Evolutionary conservation across 192 early-diverging fungal species (phyloP), one percentile per base, ranked within the genome.

Genomic region (Backusella australiensis): DNA sequence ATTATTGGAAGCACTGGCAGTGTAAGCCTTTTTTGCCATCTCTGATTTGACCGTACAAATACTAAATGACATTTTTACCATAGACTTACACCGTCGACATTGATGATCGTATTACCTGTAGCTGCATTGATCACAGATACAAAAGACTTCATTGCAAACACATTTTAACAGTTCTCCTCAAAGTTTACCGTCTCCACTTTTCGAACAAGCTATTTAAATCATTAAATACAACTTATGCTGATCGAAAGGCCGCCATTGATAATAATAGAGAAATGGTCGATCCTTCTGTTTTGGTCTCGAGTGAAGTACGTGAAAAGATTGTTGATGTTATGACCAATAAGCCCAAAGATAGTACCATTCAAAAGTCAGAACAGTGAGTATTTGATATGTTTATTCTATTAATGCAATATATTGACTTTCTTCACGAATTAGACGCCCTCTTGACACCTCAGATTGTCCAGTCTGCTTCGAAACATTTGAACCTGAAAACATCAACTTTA

Each of bases 391-490:
- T 3, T 49, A 6, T 19, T 72, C 32, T 42, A 34, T 34, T 3
- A 44, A 42, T 71, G 19, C 11, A 39, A 1, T 35, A 52, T 71
- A 72, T 19, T 36, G 26, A 19, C 26, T 35, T 21, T 19, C 23
- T 38, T 32, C n/a, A 6, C 21, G 59, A 71, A 38, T 7, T 19
- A 63, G 70, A 44, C 78, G 78, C 34, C 68, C 78, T 0, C 39
- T 80, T 46, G 74, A 80, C 67, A 80, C 78, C 0, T 80, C 78
- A 0, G 78, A 80, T 14, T 80, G 78, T 41, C 78, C 78, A 3
- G 75, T 80, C 5, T 80, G 78, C 23, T 80, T 80, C 46, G 78
- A 80, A 72, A 26, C 44, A 6, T 80, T 80, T 49, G 46, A 68
- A 35, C 44, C 75, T 26, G 41, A 69, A 15, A 69, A 67, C 4